Evolutionary conservation across 257 asterid genomes (phyloP).

Genomic region (Solanum tarapatanum): DNA sequence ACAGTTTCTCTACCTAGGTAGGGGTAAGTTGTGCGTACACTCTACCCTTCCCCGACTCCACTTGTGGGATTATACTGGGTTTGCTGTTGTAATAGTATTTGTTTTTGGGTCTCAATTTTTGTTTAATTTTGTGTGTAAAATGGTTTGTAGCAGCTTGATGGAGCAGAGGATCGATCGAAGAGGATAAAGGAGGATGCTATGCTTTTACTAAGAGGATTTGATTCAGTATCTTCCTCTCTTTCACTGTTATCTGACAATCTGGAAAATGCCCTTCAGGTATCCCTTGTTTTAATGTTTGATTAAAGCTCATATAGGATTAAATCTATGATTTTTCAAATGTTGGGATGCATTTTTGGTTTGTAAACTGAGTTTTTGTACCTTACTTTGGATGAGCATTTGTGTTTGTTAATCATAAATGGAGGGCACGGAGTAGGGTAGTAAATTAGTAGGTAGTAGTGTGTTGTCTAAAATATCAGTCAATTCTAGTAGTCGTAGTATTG

Average conservation of each 20-base stretch:
- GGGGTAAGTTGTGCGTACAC: background rate
- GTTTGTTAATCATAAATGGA: background rate
- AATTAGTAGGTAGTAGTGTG: background rate
- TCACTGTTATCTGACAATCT: slow-evolving; percentile 64
- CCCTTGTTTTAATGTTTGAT: background rate
- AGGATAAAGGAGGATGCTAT: slow-evolving; percentile 31
- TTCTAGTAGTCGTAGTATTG: background rate
- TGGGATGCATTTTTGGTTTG: background rate
- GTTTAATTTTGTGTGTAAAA: background rate
- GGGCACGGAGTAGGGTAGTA: background rate
- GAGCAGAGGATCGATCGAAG: slow-evolving; percentile 22
- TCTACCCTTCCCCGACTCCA: background rate
- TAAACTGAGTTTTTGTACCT: background rate
- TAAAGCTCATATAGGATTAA: background rate
- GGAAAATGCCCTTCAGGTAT: slow-evolving; percentile 77
- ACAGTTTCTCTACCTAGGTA: background rate
- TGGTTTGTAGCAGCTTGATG: slow-evolving; percentile 23
- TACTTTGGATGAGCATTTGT: background rate
- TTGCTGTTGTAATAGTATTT: background rate
- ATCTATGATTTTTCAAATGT: background rate
- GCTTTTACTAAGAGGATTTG: slow-evolving; percentile 41
- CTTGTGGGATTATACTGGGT: background rate
- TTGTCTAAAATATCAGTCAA: background rate
- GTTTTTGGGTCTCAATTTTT: background rate
- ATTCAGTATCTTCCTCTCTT: slow-evolving; percentile 62